Percentiles rank a stretch among this genome's conserved stretches.
Conservation (phyloP, 2,329 filamentous ascomycete genomes). For the Penicillium sp. region DNA sequence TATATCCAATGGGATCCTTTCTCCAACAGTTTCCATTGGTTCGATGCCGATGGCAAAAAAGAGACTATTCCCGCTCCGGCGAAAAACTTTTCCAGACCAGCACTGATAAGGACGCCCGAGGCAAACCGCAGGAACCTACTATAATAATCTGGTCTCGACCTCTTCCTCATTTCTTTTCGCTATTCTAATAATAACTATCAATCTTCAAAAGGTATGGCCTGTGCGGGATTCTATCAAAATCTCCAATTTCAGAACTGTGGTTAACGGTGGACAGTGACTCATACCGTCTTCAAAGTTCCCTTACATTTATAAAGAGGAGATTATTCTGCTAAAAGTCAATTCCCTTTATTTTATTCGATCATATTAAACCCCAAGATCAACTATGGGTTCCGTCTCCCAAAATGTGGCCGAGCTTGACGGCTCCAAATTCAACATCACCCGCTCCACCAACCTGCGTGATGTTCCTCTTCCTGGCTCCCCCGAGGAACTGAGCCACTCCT, state of each 20-base stretch:
- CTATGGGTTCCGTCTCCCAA: constrained; percentile 32
- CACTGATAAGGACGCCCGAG: constrained; percentile 11
- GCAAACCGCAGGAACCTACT: constrained; percentile 17
- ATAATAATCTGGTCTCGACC: constrained; percentile 4
- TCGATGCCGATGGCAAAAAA: constrained; percentile 17
- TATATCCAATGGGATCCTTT: background rate
- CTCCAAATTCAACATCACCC: constrained; percentile 39
- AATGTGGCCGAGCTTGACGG: constrained; percentile 36
- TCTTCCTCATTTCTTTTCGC: background rate
- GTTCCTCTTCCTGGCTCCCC: constrained; percentile 39
- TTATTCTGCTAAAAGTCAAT: background rate
- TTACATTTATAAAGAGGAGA: background rate
- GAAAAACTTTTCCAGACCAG: constrained; percentile 15
- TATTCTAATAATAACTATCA: background rate
- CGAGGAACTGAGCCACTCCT: constrained; percentile 38
- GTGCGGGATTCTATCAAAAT: background rate
- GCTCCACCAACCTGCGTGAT: constrained; percentile 31
- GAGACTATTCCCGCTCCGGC: constrained; percentile 14
- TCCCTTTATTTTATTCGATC: background rate
- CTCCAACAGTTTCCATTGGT: constrained; percentile 1
- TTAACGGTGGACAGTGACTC: background rate
- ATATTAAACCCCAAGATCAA: constrained; percentile 1
- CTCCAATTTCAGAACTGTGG: background rate
- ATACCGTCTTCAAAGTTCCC: background rate
- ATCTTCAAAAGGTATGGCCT: background rate